Base-by-base conservation (phyloP, 495 filamentous ascomycete genomes). In the Talaromyces nanjingensis region DNA sequence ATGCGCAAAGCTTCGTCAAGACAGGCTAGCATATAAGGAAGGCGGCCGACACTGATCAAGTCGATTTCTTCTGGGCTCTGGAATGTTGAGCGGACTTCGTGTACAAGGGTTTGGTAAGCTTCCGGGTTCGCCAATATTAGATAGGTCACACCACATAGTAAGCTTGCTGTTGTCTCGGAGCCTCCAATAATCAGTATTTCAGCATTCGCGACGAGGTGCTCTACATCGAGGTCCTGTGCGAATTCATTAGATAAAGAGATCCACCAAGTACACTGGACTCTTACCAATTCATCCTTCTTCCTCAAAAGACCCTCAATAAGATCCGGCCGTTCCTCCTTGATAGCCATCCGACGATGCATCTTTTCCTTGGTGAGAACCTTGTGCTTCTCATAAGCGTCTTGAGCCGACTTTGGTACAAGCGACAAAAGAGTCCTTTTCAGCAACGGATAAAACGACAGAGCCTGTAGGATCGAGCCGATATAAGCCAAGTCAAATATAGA, bases 91-190 rank as follows among this genome's bases (percentile, higher is more conserved):
- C 81, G 72, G 24, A 90, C 76, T 70, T 87, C 86, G 0, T 72
- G 63, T 0, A 70, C 72, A 31, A 87, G 67, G 63, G 76, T 82
- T 22, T 71, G 60, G 20, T 81, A 65, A 0, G 73, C 68, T 4
- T 72, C 65, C 2, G 74, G 78, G 66, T 85, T 77, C 3, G 64
- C 78, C 0, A 81, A 66, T 0, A 90, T 71, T 1, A 84, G 70
- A 66, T 80, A 89, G 0, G 80, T 79, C 0, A 79, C 77, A 7
- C 80, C 83, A 2, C 77, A 74, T 27, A 90, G 70, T 3, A 82
- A 60, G 0, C 86, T 85, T 1, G 86, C 85, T 1, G 85, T 85
- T 2, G 87, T 88, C 63, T 89, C 86, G 0, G 81, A 83, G 11
- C 85, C 84, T 18, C 74, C 84, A n/a, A 83, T 78, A 27, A 85